A percentile compares a stretch with the other conserved stretches of the same genome.
phyloP scores from a whole-genome alignment of 179 eudicot species.

The Actinidia arguta region DNA sequence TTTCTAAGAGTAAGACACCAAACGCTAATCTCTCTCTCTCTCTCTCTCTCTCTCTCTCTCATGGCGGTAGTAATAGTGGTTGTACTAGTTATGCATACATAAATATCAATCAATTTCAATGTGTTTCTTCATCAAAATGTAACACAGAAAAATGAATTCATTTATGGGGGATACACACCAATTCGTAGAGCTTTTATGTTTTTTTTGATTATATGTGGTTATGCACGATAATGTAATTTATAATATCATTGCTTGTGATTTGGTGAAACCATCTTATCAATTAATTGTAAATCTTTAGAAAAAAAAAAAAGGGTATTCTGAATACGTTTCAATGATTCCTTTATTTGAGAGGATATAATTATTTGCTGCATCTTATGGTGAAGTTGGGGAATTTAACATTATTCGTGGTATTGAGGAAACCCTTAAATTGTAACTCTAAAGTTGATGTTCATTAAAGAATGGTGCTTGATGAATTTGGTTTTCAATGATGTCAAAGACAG shows the following conservation, averaged over 20 bases:
- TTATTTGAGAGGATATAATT: background rate
- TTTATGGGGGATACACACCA: constrained; percentile 3
- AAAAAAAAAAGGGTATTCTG: background rate
- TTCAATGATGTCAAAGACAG: background rate
- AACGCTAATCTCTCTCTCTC: constrained; percentile 17
- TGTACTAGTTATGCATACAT: background rate
- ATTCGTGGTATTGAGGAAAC: background rate
- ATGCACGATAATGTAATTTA: background rate
- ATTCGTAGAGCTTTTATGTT: background rate
- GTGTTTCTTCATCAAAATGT: background rate
- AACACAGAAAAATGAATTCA: background rate
- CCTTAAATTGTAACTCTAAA: background rate
- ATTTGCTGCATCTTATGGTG: background rate
- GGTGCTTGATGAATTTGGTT: constrained; percentile 3
- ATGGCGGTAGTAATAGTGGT: background rate
- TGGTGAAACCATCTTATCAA: constrained; percentile 16
- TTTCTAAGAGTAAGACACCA: constrained; percentile 9
- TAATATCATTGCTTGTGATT: background rate
- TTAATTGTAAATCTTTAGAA: constrained; percentile 2
- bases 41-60: background rate
- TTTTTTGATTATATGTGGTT: background rate
- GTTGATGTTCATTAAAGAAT: background rate
- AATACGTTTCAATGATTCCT: background rate
- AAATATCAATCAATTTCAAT: background rate
- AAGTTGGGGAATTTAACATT: background rate